Evolutionary conservation across 176 grass and related monocot species (phyloP).

Genomic region (Thinopyrum elongatum): DNA sequence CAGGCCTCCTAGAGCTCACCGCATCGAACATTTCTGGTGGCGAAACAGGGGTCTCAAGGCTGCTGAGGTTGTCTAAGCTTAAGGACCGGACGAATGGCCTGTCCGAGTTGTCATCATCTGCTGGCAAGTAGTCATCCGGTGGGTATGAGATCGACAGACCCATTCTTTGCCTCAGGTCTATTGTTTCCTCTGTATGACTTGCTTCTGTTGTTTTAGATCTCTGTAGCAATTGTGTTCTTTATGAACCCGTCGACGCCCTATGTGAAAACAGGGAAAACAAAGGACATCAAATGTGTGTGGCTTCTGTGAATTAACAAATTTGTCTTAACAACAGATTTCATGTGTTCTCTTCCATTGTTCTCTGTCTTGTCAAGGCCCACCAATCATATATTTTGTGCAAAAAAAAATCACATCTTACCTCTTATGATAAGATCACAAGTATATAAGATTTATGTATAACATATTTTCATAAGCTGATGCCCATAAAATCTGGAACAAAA

Average conservation of each 20-base stretch:
- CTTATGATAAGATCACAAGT: background rate
- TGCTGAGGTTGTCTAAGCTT: conserved; percentile 49
- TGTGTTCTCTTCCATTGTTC: background rate
- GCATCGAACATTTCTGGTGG: conserved; percentile 13
- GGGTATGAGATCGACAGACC: conserved; percentile 70
- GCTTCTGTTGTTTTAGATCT: conserved; percentile 16
- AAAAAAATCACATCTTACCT: background rate
- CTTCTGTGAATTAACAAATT: background rate
- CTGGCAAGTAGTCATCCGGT: conserved; percentile 49
- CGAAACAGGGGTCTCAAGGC: conserved; percentile 37
- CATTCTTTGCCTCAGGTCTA: conserved; percentile 36
- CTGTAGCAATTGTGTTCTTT: background rate
- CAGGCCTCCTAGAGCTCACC: conserved; percentile 35
- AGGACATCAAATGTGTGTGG: conserved; percentile 11
- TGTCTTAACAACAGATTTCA: background rate
- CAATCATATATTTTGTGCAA: background rate
- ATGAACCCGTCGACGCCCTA: background rate
- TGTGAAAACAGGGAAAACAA: background rate
- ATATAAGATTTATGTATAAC: background rate
- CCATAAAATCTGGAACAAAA: background rate
- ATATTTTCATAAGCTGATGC: background rate
- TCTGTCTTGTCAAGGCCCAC: background rate
- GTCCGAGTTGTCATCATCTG: conserved; percentile 39
- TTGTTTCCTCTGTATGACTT: background rate
- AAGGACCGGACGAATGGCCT: conserved; percentile 54